Evolutionary conservation across 2,329 filamentous ascomycete genomes (phyloP).

Genomic region (Diaporthe citriasiana): DNA sequence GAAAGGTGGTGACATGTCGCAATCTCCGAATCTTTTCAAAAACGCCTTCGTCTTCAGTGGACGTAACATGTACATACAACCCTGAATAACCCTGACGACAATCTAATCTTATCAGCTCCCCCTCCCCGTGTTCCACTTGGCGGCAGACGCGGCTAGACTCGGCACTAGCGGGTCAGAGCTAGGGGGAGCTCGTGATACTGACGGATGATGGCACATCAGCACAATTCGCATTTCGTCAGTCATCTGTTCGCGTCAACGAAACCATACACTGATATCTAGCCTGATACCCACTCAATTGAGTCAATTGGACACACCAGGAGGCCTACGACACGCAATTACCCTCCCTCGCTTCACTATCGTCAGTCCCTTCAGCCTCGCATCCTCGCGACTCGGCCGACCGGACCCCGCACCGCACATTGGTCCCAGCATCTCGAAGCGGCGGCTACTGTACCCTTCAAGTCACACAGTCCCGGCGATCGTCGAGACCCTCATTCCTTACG

Average conservation of each 20-base stretch:
- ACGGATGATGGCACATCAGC: neutral
- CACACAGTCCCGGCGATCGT: conserved; percentile 24
- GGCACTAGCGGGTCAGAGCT: neutral
- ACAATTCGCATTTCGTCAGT: neutral
- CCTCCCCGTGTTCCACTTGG: neutral
- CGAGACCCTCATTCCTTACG: neutral
- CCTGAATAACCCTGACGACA: neutral
- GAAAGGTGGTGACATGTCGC: too few species aligned
- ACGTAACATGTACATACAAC: too few species aligned
- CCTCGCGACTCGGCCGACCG: neutral
- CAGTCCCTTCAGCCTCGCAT: neutral
- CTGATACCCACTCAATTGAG: conserved; percentile 7
- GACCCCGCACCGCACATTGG: conserved; percentile 12
- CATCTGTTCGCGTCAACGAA: conserved; percentile 14
- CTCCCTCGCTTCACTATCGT: neutral
- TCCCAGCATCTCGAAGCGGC: neutral
- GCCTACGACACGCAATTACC: neutral
- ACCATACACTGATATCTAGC: neutral
- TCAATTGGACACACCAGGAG: neutral
- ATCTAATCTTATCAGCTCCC: conserved; percentile 5
- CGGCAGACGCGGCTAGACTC: conserved; percentile 18
- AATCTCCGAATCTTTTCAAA: too few species aligned
- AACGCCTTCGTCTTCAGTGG: too few species aligned
- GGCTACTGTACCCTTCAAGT: conserved; percentile 1
- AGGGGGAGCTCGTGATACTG: conserved; percentile 25